Percentiles rank a stretch among this genome's conserved stretches.
Conservation (phyloP, 768 basidiomycete genomes). For the Phlebiopsis gigantea region DNA sequence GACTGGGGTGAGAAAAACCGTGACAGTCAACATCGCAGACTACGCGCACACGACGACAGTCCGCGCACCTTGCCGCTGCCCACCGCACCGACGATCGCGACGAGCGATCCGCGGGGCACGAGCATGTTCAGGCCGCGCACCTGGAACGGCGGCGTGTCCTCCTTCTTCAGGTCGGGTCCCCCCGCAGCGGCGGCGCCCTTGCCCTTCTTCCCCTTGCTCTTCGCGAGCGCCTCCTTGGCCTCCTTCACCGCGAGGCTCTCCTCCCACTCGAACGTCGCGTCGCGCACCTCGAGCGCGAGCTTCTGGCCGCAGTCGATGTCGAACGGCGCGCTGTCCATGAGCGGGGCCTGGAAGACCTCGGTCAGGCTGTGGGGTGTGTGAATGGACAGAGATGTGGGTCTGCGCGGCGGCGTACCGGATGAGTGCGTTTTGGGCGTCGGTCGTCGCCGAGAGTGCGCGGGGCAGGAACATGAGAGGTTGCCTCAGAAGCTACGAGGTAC, state of each 20-base stretch:
- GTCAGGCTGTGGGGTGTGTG: constrained; percentile 13
- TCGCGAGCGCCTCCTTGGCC: constrained; percentile 12
- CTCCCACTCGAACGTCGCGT: constrained; percentile 66
- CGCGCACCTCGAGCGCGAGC: constrained; percentile 43
- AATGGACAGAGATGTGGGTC: neutral
- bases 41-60: neutral
- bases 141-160: constrained; percentile 37
- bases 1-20: constrained; percentile 33
- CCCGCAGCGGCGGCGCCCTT: constrained; percentile 13
- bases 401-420: constrained; percentile 33
- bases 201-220: constrained; percentile 15
- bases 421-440: constrained; percentile 62
- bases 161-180: constrained; percentile 3
- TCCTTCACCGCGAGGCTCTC: constrained; percentile 20
- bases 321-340: constrained; percentile 36
- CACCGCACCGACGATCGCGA: constrained; percentile 63
- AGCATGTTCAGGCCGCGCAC: constrained; percentile 45
- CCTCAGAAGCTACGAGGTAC: constrained; percentile 39
- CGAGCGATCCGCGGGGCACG: constrained; percentile 52
- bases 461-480: constrained; percentile 69
- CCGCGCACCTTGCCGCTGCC: constrained; percentile 54
- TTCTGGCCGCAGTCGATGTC: constrained; percentile 40
- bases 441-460: constrained; percentile 53
- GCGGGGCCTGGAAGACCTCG: constrained; percentile 52
- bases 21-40: neutral